Evolutionary conservation across 441 rosid genomes (phyloP), one percentile per base, ranked within the genome.

Genomic region (Syzygium syzygioides): DNA sequence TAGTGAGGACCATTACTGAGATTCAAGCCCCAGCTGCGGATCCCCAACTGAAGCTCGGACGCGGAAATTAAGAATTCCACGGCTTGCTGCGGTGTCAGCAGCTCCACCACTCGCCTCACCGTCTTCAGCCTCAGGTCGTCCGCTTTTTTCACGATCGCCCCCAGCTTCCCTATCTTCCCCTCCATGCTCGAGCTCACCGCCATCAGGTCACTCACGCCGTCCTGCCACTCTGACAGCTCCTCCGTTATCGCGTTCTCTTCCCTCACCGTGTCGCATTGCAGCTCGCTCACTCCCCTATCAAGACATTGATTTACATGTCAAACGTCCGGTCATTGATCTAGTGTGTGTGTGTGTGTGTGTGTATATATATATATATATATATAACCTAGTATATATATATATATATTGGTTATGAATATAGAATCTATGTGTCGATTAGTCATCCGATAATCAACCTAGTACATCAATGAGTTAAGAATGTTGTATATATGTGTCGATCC

Each of bases 231-330:
- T 1, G 97, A 92, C 28, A 96, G 85, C 90, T 96, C 96, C 34
- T 93, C 96, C 2, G 96, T 95, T 57, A 96, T 93, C 4, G 89
- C 94, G 55, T 96, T 97, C 95, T 96, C 99, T 89, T 96, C 98
- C 56, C 91, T 94, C 91, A 96, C 99, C 10, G 99, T 94, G 90
- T 96, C 96, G 60, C 99, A 96, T 89, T 97, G 99, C 71, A 97
- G 88, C 94, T 96, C 98, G 14, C 97, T 97, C 89, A 96, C 98
- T 68, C 92, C 91, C 95, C 99, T 96, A 12, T 41, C 0, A 41
- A 76, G 83, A 23, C 52, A 23, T 41, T 1, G 76, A 64, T 37
- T 76, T 41, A 26, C 87, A 85, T 85, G 26, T 13, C 3, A 25
- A 68, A n/a, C 60, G 23, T 23, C 30, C 30, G 30, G 56, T 85